Base-by-base conservation (phyloP, 768 basidiomycete species). In the Dentipellis fragilis region DNA sequence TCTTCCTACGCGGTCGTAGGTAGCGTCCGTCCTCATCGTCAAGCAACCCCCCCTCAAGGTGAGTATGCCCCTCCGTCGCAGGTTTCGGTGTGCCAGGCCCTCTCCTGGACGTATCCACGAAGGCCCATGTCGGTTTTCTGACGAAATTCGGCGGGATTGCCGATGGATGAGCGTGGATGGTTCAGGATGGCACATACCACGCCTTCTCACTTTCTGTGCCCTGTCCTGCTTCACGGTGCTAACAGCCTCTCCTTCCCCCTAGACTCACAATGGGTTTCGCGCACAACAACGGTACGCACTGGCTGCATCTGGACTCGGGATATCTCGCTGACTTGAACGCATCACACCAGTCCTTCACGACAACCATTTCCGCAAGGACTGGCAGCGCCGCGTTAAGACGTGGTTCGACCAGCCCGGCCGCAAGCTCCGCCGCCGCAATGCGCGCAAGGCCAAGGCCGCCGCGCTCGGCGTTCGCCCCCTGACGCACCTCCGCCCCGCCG, bases 361-460 rank as follows among this genome's bases (percentile, higher is more conserved):
- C 65, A 93, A 93, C 75, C 93, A 96, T 72, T 93, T 93, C 83
- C 90, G 84, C 79, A 98, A 98, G 85, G 94, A 98, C 72, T 98
- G 94, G 94, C 95, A 98, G 74, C 81, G 85, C 68, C 88, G 87
- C 62, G 93, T 95, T 65, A 87, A 87, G 73, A 95, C 92, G 69
- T 93, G 94, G 94, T 98, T 98, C 72, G 89, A 98, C 79, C 96
- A 99, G 76, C 93, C 96, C 56, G 95, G 94, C 50, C 89, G 90
- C 70, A 98, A 98, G 77, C 88, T 93, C 72, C 89, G 91, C 71
- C 82, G 96, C 70, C 89, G 96, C 71, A 84, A 78, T 49, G 92
- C 93, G 46, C 90, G 96, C 74, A 87, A 92, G 73, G 76, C 77
- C 64, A 98, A 96, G 78, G 92, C 93, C 56, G 81, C 92, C 48